Conservation (phyloP, 1,284 basidiomycete genomes). For the Salmacisia buchloeana region DNA sequence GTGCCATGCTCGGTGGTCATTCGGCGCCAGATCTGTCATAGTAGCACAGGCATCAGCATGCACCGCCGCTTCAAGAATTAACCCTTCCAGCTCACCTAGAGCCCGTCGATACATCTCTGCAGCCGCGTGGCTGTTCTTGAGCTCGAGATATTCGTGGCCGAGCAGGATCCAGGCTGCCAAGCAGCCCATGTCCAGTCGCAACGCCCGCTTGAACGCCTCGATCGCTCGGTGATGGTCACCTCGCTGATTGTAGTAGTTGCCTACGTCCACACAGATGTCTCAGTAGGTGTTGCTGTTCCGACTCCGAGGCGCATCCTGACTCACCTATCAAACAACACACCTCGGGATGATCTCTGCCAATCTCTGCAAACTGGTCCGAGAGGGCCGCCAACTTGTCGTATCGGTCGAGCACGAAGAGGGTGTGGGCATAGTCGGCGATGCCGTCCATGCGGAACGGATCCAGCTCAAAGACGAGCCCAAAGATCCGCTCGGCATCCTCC, state of each 20-base stretch:
- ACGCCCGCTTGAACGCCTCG: conserved; percentile 87
- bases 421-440: conserved; percentile 93
- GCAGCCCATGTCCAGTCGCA: conserved; percentile 87
- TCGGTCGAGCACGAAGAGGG: conserved; percentile 90
- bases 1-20: conserved; percentile 85
- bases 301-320: conserved; percentile 37
- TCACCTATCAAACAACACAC: conserved; percentile 85
- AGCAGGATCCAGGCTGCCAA: conserved; percentile 98
- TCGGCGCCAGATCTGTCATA: conserved; percentile 69
- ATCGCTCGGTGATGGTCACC: conserved; percentile 92
- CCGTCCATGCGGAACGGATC: conserved; percentile 91
- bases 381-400: conserved; percentile 79
- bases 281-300: neutral
- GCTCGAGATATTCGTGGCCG: conserved; percentile 97
- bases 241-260: conserved; percentile 91
- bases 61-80: neutral
- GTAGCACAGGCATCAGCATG: neutral
- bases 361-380: conserved; percentile 60
- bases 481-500: conserved; percentile 40
- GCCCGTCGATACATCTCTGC: conserved; percentile 95
- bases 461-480: conserved; percentile 50
- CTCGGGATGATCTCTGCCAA: conserved; percentile 53
- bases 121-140: conserved; percentile 98
- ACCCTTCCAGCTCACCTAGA: conserved; percentile 78
- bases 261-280: conserved; percentile 52